Evolutionary conservation across 805 yeast species (phyloP).

Genomic region (Lachancea kluyveri): DNA sequence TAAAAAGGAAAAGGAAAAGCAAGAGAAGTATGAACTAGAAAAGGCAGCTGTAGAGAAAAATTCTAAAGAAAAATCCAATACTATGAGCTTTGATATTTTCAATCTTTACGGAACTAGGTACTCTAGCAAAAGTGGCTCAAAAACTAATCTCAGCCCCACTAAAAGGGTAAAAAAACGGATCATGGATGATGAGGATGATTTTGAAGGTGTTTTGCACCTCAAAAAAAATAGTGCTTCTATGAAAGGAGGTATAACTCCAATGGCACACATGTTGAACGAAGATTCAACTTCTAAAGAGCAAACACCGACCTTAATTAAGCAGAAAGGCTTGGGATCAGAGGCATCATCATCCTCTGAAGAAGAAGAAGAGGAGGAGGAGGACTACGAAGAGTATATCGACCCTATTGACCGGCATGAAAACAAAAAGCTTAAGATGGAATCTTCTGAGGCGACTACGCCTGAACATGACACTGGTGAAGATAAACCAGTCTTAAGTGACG

Average conservation of each 20-base stretch:
- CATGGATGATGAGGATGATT: not conserved
- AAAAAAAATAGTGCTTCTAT: constrained; percentile 12
- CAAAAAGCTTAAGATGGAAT: constrained; percentile 15
- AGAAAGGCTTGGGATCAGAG: constrained; percentile 5
- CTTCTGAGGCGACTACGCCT: constrained; percentile 23
- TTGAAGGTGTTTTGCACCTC: not conserved
- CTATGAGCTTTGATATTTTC: constrained; percentile 32
- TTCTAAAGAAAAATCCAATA: constrained; percentile 25
- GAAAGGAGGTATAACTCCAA: constrained; percentile 16
- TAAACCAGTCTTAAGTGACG: constrained; percentile 11
- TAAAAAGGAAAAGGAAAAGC: constrained; percentile 29
- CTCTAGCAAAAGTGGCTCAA: not conserved
- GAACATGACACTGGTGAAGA: constrained; percentile 20
- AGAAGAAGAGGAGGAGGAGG: constrained; percentile 15
- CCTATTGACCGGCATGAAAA: constrained; percentile 19
- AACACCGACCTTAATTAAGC: constrained; percentile 10
- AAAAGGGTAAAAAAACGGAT: not conserved
- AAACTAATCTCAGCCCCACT: constrained; percentile 1
- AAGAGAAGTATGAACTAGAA: constrained; percentile 15
- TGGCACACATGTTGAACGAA: constrained; percentile 28
- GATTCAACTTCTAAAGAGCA: constrained; percentile 20
- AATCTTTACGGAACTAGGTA: constrained; percentile 24
- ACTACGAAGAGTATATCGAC: constrained; percentile 13
- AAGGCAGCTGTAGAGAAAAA: constrained; percentile 16
- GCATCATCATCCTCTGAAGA: constrained; percentile 13